Base-by-base conservation (phyloP, 1,284 basidiomycete species). In the Agaricales sp. region DNA sequence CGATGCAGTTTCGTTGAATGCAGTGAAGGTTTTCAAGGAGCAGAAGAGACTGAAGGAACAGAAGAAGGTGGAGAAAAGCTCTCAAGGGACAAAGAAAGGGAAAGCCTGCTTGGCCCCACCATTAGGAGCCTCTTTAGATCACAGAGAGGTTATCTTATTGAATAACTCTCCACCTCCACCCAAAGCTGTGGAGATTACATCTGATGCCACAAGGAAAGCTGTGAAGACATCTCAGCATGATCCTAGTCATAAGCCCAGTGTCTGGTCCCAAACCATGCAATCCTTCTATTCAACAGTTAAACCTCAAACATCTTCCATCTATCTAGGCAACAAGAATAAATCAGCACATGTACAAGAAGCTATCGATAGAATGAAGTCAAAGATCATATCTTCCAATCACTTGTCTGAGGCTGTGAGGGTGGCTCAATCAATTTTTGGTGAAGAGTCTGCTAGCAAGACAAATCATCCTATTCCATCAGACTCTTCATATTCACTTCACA, bases 1-100 rank as follows among this genome's bases (percentile, higher is more conserved):
- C 4, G 65, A 68, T 14, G 63, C 79, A 46, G 87, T 78, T 3
- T 78, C 80, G 49, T 82, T 84, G 3, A 64, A 66, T 3, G 60
- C 89, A 22, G 80, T 81, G 6, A 67, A 75, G 45, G 73, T 75
- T 18, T 87, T 73, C 50, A 64, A 61, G 20, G 67, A 66, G 52
- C 77, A 75, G 63, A 78, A 75, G 58, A 26, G 47, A 11, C 30
- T 37, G 47, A 48, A 48, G 21, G 63, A 63, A 6, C 67, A 67
- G 53, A 77, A 71, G 55, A 62, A 59, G 8, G 66, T 58, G 52
- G 58, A 49, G 45, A 35, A 8, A n/a, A 35, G n/a, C 30, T 11
- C 30, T 8, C 11, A 35, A n/a, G n/a, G 11, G 30, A 35, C 30
- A 8, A 35, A 8, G 30, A 35, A 8, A n/a, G n/a, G 30, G 30